These are phyloP conservation scores for Apiospora pterosperma DNA, from an alignment of 2,329 filamentous ascomycete genomes.

Conservation along the genomic window DNA sequence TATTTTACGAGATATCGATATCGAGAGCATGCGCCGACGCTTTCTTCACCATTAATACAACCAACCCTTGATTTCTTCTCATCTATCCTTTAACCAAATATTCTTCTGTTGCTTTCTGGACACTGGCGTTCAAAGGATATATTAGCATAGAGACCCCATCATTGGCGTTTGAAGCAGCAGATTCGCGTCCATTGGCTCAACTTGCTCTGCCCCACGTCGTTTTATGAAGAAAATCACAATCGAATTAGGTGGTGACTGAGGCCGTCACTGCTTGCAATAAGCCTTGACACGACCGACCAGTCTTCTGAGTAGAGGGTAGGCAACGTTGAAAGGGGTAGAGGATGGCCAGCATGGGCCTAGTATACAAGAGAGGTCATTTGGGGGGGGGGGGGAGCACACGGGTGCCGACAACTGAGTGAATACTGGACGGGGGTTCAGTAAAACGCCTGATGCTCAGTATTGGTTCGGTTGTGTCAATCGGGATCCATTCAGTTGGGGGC, in stretches of 20 bases:
- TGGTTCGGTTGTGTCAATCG: not conserved
- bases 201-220: not conserved
- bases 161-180: slow-evolving; percentile 6
- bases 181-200: slow-evolving; percentile 18
- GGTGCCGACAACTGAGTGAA: not conserved
- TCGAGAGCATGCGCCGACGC: not conserved
- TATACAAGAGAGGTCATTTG: not conserved
- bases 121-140: slow-evolving; percentile 31
- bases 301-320: not conserved
- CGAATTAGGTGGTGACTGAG: not conserved
- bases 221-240: not conserved
- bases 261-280: not conserved
- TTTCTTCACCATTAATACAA: slow-evolving; percentile 5
- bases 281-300: not conserved
- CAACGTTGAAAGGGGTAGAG: not conserved
- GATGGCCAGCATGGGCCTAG: not conserved
- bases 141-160: slow-evolving; percentile 24
- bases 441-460: not conserved
- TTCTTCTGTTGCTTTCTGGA: slow-evolving; percentile 19
- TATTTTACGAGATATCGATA: not conserved
- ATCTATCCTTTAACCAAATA: slow-evolving; percentile 1
- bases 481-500: not conserved
- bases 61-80: not conserved
- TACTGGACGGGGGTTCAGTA: not conserved
- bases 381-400: not conserved